These are phyloP conservation scores for Aegilops bicornis DNA, from an alignment of 176 grass and related monocot species.

Conservation along the genomic window DNA sequence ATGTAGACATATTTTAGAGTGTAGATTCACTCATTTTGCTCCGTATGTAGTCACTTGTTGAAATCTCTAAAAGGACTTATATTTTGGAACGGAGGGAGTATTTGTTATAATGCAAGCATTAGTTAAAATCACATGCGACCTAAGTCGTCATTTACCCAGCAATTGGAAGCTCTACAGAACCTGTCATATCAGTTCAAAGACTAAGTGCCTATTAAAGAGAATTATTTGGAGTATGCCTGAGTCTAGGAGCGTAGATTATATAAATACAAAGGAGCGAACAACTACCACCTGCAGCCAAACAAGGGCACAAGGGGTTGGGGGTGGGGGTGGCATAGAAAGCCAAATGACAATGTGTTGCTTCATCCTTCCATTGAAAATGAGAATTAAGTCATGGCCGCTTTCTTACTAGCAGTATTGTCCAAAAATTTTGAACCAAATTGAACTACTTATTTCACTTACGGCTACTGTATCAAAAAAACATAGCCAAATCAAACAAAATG, in stretches of 20 bases:
- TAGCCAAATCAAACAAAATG: conserved; percentile 1
- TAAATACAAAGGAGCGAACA: background rate
- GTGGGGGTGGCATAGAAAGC: background rate
- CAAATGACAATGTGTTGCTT: background rate
- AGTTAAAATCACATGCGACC: background rate
- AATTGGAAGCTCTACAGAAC: background rate
- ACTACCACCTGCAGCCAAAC: background rate
- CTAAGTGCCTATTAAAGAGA: background rate
- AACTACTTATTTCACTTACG: background rate
- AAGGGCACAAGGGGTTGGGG: background rate
- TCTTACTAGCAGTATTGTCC: background rate
- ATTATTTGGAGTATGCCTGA: background rate
- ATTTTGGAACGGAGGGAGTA: background rate
- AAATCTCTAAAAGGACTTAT: too few relatives aligned
- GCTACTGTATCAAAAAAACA: background rate
- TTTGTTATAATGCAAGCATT: background rate
- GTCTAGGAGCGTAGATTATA: background rate
- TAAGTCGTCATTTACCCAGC: background rate
- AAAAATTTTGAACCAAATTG: background rate
- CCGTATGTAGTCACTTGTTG: too few relatives aligned
- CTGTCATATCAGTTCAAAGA: conserved; percentile 9
- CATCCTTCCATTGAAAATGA: background rate
- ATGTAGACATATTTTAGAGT: too few relatives aligned
- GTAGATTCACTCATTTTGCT: too few relatives aligned
- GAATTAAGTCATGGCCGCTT: background rate